These are phyloP conservation scores for Boechera stricta DNA, from an alignment of 345 rosid genomes.

Conservation along the genomic window DNA sequence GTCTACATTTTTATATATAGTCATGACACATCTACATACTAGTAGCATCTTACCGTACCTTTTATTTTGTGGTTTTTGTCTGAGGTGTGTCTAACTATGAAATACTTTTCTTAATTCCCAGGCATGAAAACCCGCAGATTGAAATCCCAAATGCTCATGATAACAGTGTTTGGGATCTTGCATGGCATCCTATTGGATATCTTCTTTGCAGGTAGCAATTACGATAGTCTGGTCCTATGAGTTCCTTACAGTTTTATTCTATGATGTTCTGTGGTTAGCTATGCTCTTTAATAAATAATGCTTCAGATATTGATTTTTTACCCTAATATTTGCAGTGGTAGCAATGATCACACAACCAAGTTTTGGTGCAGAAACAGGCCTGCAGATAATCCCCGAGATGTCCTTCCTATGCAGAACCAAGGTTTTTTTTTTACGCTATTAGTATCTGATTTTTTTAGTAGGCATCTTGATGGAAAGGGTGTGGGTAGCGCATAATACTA, in stretches of 20 bases:
- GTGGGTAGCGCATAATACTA: slow-evolving; percentile 13
- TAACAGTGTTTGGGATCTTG: slow-evolving; percentile 93
- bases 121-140: slow-evolving; percentile 96
- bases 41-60: slow-evolving; percentile 17
- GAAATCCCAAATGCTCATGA: slow-evolving; percentile 89
- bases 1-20: slow-evolving; percentile 6
- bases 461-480: slow-evolving; percentile 10
- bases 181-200: slow-evolving; percentile 99
- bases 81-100: slow-evolving; percentile 30
- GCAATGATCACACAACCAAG: slow-evolving; percentile 94
- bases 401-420: slow-evolving; percentile 74
- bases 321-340: slow-evolving; percentile 74
- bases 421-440: slow-evolving; percentile 46
- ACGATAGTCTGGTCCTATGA: slow-evolving; percentile 9
- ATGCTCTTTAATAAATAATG: slow-evolving; percentile 18
- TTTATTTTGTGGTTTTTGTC: slow-evolving; percentile 8
- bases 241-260: not conserved
- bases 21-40: slow-evolving; percentile 13
- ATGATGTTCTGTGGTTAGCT: not conserved
- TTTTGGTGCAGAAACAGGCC: slow-evolving; percentile 99
- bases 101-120: slow-evolving; percentile 45
- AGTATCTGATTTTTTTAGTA: not conserved
- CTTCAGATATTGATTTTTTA: slow-evolving; percentile 31
- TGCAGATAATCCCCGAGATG: slow-evolving; percentile 90
- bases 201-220: slow-evolving; percentile 87